Conservation (phyloP, 78 protist species). For the Blattamonas nauphoetae region DNA sequence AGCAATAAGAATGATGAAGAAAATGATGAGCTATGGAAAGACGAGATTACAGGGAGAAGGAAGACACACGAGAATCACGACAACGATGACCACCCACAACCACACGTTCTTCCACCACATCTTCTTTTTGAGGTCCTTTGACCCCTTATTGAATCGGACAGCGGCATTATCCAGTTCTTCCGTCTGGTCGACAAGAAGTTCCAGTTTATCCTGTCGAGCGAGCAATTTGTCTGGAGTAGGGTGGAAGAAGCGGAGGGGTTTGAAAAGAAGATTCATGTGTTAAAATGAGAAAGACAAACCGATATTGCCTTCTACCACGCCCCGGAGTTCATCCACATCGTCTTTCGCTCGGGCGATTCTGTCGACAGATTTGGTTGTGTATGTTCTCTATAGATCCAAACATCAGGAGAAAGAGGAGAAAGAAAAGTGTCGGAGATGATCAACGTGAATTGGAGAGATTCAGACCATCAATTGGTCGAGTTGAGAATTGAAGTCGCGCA, state of each 20-base stretch:
- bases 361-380: not conserved
- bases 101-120: conserved; percentile 89
- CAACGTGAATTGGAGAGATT: not conserved
- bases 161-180: conserved; percentile 57
- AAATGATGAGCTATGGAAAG: not conserved
- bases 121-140: conserved; percentile 60
- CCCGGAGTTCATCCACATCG: not conserved
- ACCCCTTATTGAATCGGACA: conserved; percentile 63
- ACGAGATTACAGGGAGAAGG: not conserved
- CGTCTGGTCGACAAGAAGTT: conserved; percentile 72
- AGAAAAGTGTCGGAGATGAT: not conserved
- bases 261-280: not conserved
- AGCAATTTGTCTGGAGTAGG: conserved; percentile 50
- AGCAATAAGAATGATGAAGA: not conserved
- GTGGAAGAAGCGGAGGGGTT: not conserved
- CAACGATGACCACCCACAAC: conserved; percentile 14
- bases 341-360: not conserved
- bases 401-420: not conserved
- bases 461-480: conserved; percentile 55
- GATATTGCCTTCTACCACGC: not conserved
- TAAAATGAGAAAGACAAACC: too few relatives aligned
- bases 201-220: conserved; percentile 80
- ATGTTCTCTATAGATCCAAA: not conserved
- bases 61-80: not conserved
- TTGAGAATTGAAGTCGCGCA: conserved; percentile 58